Evolutionary conservation across 2,329 filamentous ascomycete genomes (phyloP).

Genomic region (Penicillium palitans): DNA sequence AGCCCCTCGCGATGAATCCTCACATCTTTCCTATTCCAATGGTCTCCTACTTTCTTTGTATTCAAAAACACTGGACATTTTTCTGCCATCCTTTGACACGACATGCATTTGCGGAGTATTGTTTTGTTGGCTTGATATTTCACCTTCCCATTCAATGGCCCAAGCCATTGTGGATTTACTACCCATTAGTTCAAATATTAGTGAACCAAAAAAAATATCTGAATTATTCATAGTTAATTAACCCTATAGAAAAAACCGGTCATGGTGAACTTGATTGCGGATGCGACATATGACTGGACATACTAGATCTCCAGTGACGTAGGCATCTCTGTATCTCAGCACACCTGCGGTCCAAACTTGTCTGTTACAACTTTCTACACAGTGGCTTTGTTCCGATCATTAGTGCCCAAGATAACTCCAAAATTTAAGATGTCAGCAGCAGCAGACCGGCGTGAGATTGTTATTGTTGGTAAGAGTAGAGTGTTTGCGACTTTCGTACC

Average conservation of each 20-base stretch:
- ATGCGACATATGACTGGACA: constrained; percentile 30
- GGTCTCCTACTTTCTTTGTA: constrained; percentile 11
- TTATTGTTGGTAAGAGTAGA: constrained; percentile 41
- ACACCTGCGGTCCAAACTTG: constrained; percentile 2
- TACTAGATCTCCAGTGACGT: constrained; percentile 30
- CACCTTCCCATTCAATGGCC: constrained; percentile 11
- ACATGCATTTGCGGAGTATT: constrained; percentile 37
- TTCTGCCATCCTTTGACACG: constrained; percentile 15
- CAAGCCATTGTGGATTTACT: constrained; percentile 13
- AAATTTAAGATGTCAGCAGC: constrained; percentile 33
- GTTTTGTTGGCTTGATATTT: constrained; percentile 15
- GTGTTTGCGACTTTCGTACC: constrained; percentile 17
- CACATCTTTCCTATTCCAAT: constrained; percentile 1
- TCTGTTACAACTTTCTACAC: constrained; percentile 10
- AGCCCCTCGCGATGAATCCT: constrained; percentile 45
- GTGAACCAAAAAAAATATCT: background rate
- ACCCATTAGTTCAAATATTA: constrained; percentile 5
- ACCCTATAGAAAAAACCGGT: background rate
- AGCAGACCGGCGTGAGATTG: constrained; percentile 39
- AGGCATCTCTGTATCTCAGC: constrained; percentile 14
- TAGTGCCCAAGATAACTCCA: constrained; percentile 20
- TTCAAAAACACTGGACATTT: constrained; percentile 5
- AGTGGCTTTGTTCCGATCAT: constrained; percentile 26
- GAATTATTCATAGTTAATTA: background rate
- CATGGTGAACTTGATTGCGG: constrained; percentile 2